phyloP scores from a whole-genome alignment of 208 protist genomes.

The Leishmania amazonensis region DNA sequence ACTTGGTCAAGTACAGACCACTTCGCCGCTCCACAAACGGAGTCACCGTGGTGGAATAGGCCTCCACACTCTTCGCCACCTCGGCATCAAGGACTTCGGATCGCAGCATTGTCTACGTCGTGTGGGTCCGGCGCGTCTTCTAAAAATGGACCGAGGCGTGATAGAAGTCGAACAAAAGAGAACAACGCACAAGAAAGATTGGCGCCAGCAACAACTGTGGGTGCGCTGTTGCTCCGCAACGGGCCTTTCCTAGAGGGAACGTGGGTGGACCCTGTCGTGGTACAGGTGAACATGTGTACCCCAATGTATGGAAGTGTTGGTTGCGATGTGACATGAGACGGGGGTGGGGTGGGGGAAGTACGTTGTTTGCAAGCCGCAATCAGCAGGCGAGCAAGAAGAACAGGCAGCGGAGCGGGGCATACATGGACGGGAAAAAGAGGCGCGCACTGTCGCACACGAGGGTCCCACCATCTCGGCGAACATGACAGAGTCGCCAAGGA shows the following conservation, averaged over 20 bases:
- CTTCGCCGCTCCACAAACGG: conserved; percentile 65
- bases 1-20: conserved; percentile 82
- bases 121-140: background rate
- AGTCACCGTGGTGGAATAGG: conserved; percentile 45
- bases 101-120: conserved; percentile 38
- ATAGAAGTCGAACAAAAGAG: background rate
- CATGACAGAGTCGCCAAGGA: background rate
- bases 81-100: conserved; percentile 72
- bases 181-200: background rate
- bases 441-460: background rate
- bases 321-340: background rate
- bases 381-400: background rate
- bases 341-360: background rate
- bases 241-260: background rate
- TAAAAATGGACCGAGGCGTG: too few species aligned
- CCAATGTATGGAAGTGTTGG: background rate
- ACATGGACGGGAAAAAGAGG: background rate
- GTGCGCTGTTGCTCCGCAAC: too few species aligned
- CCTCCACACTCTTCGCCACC: conserved; percentile 32
- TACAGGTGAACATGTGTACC: background rate
- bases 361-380: background rate
- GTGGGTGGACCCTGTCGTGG: background rate
- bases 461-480: background rate
- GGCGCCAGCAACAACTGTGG: background rate
- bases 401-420: background rate